A percentile compares a stretch with the other conserved stretches of the same genome.
Conservation (phyloP, 257 asterid genomes). For the Solanum ahanhuiri region DNA sequence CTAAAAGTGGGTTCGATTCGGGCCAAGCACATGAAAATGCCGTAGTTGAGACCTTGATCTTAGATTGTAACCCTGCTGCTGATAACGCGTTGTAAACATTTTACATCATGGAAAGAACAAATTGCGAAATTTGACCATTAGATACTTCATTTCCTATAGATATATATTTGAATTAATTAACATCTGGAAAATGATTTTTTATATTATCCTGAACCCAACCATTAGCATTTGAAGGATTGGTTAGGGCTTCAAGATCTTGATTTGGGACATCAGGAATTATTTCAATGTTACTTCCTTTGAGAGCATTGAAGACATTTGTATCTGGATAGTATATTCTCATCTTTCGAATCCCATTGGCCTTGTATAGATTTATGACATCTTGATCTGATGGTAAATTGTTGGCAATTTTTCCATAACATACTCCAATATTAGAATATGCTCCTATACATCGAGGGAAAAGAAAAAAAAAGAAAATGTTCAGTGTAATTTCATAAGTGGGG, state of each 20-base stretch:
- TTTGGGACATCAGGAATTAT: slow-evolving; percentile 31
- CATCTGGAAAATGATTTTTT: slow-evolving; percentile 5
- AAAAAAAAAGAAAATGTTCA: background rate
- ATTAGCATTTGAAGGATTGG: slow-evolving; percentile 11
- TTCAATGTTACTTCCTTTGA: slow-evolving; percentile 21
- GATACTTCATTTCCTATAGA: slow-evolving; percentile 34
- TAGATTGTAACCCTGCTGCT: background rate
- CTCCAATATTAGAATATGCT: slow-evolving; percentile 26
- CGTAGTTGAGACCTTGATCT: slow-evolving; percentile 28
- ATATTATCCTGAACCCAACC: slow-evolving; percentile 28
- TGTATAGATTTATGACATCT: slow-evolving; percentile 4
- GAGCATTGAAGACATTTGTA: slow-evolving; percentile 20
- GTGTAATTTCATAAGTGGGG: too few relatives aligned
- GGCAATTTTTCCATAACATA: slow-evolving; percentile 26
- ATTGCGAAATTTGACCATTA: background rate
- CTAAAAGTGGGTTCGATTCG: too few relatives aligned
- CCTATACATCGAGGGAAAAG: background rate
- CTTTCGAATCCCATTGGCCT: background rate
- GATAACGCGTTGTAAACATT: slow-evolving; percentile 17
- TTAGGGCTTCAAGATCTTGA: slow-evolving; percentile 21
- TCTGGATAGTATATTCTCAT: slow-evolving; percentile 35
- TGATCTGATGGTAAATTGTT: slow-evolving; percentile 17
- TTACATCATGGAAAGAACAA: slow-evolving; percentile 20
- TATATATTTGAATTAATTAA: too few relatives aligned
- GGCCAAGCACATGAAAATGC: background rate